phyloP scores from a whole-genome alignment of 2,329 filamentous ascomycete genomes.

The Meredithiella fracta region DNA sequence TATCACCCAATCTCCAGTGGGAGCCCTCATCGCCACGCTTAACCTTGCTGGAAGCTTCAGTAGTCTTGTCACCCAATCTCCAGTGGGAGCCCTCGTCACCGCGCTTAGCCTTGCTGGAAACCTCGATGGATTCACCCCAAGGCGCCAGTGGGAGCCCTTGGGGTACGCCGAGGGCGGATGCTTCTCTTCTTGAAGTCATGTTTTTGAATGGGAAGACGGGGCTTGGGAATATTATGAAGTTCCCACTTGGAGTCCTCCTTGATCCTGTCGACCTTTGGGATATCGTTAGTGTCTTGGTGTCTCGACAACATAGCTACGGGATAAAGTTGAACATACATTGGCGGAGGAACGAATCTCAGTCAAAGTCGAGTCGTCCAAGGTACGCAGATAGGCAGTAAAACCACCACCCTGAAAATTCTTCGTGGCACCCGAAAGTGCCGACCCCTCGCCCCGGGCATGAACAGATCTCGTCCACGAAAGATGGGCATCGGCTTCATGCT shows the following conservation, averaged over 20 bases:
- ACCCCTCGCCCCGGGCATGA: constrained; percentile 21
- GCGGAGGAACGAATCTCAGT: constrained; percentile 24
- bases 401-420: constrained; percentile 21
- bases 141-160: not conserved
- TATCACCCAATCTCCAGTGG: too few species aligned
- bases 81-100: not conserved
- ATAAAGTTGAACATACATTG: constrained; percentile 24
- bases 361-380: constrained; percentile 26
- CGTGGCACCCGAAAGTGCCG: constrained; percentile 21
- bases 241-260: constrained; percentile 8
- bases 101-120: not conserved
- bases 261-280: constrained; percentile 5
- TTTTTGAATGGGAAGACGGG: not conserved
- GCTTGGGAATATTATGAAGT: not conserved
- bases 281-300: constrained; percentile 1
- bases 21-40: too few species aligned
- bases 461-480: constrained; percentile 21
- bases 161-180: not conserved
- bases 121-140: not conserved
- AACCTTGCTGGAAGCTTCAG: too few species aligned
- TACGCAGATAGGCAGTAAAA: constrained; percentile 27
- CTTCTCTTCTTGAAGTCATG: not conserved
- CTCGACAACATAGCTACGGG: constrained; percentile 32
- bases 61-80: too few species aligned
- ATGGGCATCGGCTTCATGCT: constrained; percentile 22